phyloP scores from a whole-genome alignment of 139 green algal genomes.

The Yamagishiella unicocca region DNA sequence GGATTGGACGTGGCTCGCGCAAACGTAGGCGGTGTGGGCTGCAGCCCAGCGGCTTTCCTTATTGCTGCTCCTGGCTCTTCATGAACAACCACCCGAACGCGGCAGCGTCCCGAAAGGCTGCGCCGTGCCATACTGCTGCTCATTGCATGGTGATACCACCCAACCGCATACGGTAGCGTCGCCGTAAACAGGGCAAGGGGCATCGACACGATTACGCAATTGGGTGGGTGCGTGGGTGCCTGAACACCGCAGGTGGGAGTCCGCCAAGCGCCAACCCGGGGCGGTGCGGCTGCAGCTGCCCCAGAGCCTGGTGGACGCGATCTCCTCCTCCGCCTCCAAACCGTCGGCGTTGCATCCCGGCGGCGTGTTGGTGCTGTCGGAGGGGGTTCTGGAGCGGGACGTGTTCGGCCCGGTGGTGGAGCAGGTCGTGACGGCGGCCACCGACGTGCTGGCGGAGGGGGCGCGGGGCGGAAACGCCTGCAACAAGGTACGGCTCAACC shows the following conservation, averaged over 20 bases:
- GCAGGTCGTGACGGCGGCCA: background rate
- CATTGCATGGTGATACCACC: no score
- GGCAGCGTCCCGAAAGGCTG: no score
- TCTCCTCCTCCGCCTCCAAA: no score
- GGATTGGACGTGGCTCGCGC: background rate
- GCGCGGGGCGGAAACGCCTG: background rate
- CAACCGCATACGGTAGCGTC: no score
- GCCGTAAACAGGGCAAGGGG: no score
- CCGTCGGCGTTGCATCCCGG: background rate
- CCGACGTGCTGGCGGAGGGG: background rate
- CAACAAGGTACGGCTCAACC: background rate
- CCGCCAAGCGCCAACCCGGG: background rate
- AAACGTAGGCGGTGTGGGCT: no score
- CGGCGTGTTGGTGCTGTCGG: background rate
- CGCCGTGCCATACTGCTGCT: no score
- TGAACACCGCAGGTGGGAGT: conserved; percentile 40
- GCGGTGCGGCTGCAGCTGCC: conserved; percentile 18
- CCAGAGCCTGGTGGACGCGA: background rate
- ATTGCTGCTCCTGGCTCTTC: no score
- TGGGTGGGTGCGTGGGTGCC: no score
- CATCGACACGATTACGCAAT: no score
- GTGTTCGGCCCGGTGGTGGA: conserved; percentile 8
- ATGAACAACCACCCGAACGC: no score
- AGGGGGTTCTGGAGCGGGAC: background rate
- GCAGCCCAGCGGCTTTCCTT: no score